Conservation (phyloP, 352 stramenopile species). For the Phytophthora fragariae region DNA sequence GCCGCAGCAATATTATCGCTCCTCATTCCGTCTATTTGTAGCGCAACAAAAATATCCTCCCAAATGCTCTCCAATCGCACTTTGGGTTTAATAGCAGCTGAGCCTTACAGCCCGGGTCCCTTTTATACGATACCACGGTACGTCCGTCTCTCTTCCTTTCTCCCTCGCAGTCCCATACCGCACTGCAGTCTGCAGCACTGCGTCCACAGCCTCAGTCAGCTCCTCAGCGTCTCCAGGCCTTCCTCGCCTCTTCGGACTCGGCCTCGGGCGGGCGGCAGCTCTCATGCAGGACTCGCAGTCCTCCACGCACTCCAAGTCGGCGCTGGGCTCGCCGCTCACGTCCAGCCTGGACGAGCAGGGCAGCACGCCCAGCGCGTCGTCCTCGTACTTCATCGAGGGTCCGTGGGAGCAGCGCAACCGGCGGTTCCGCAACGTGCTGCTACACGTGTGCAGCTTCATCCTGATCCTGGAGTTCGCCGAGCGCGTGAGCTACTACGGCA, state of each 20-base stretch:
- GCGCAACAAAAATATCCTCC: conserved; percentile 24
- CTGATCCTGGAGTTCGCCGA: conserved; percentile 89
- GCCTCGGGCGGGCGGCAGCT: neutral
- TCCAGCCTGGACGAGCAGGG: conserved; percentile 47
- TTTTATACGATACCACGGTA: conserved; percentile 15
- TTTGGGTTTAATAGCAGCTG: conserved; percentile 7
- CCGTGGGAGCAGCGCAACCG: conserved; percentile 81
- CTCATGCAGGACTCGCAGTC: conserved; percentile 54
- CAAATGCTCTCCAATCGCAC: neutral
- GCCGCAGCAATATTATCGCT: conserved; percentile 50
- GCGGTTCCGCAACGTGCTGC: conserved; percentile 84
- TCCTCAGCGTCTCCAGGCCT: neutral
- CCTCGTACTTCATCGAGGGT: conserved; percentile 79
- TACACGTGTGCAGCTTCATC: conserved; percentile 89
- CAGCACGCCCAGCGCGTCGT: conserved; percentile 58
- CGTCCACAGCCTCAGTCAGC: too few species aligned
- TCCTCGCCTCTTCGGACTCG: neutral
- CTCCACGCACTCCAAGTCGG: conserved; percentile 66
- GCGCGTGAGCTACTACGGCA: conserved; percentile 88
- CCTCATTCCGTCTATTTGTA: conserved; percentile 60
- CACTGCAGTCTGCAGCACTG: too few species aligned
- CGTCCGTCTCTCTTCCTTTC: conserved; percentile 28
- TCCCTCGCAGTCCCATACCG: conserved; percentile 7
- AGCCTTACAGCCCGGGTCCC: neutral
- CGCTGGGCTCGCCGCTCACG: conserved; percentile 43